phyloP scores from a whole-genome alignment of 1,284 basidiomycete genomes.

The Papiliotrema fonsecae region DNA sequence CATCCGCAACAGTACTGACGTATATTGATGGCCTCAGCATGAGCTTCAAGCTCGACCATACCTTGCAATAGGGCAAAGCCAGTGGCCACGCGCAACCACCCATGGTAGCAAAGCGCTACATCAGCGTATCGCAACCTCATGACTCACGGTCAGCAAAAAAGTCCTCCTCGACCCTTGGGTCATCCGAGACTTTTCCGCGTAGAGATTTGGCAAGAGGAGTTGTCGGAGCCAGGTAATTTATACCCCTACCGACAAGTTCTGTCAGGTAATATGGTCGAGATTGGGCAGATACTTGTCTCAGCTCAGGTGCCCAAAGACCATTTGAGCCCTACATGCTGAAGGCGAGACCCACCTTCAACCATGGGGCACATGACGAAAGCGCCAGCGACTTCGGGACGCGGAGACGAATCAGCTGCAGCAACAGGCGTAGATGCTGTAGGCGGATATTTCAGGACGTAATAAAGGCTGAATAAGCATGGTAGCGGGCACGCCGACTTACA shows the following conservation, averaged over 20 bases:
- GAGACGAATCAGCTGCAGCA: conserved; percentile 15
- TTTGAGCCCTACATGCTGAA: neutral
- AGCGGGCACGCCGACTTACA: conserved; percentile 16
- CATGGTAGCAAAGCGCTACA: conserved; percentile 50
- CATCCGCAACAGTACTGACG: conserved; percentile 25
- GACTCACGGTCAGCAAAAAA: conserved; percentile 47
- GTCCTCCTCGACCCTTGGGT: conserved; percentile 51
- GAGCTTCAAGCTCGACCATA: conserved; percentile 44
- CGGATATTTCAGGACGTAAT: conserved; percentile 44
- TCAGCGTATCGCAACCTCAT: neutral
- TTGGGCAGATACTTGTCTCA: conserved; percentile 35
- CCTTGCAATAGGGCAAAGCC: conserved; percentile 51
- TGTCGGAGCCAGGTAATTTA: conserved; percentile 47
- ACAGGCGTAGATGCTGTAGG: conserved; percentile 23
- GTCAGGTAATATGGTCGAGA: conserved; percentile 46
- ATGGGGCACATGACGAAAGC: conserved; percentile 49
- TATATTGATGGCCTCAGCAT: conserved; percentile 39
- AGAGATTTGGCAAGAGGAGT: conserved; percentile 50
- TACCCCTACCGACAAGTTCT: conserved; percentile 43
- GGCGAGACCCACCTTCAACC: conserved; percentile 49
- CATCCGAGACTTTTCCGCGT: conserved; percentile 52
- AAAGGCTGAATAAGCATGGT: conserved; percentile 26
- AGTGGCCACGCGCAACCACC: conserved; percentile 50
- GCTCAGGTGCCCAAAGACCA: neutral
- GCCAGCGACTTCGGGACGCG: conserved; percentile 39